Conservation (phyloP, 2,329 filamentous ascomycete genomes). For the Exutisphaerella laricina region DNA sequence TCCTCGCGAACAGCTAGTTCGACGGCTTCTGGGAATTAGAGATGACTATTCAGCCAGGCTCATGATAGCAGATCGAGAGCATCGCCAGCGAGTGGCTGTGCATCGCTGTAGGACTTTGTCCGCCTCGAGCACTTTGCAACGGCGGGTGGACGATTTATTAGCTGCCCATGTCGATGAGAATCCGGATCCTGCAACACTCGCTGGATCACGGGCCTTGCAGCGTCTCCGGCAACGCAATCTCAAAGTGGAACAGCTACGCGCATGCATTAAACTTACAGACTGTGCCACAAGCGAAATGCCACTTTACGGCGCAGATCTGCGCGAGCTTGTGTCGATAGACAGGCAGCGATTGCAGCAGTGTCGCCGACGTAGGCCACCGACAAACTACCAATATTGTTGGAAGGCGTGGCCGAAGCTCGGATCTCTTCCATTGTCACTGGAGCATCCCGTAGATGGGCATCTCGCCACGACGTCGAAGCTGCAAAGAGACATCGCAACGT, state of each 20-base stretch:
- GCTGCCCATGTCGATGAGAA: slow-evolving; percentile 10
- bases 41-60: slow-evolving; percentile 14
- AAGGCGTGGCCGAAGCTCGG: slow-evolving; percentile 22
- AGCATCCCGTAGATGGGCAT: slow-evolving; percentile 27
- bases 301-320: slow-evolving; percentile 29
- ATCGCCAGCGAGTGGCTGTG: slow-evolving; percentile 13
- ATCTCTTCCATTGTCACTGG: slow-evolving; percentile 20
- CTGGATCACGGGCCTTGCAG: slow-evolving; percentile 25
- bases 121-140: slow-evolving; percentile 19
- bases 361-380: slow-evolving; percentile 7
- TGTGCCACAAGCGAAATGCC: slow-evolving; percentile 18
- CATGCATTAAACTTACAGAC: slow-evolving; percentile 26
- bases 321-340: slow-evolving; percentile 26
- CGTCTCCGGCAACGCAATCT: slow-evolving; percentile 21
- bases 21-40: slow-evolving; percentile 42
- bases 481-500: slow-evolving; percentile 47
- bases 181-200: slow-evolving; percentile 24
- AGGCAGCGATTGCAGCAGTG: slow-evolving; percentile 17
- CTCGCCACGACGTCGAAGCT: slow-evolving; percentile 19
- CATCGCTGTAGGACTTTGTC: slow-evolving; percentile 22
- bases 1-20: slow-evolving; percentile 64
- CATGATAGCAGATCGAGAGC: slow-evolving; percentile 20
- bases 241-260: slow-evolving; percentile 26
- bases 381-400: slow-evolving; percentile 10
- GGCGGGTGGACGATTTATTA: slow-evolving; percentile 21